Base-by-base conservation (phyloP, 2,329 filamentous ascomycete genomes). In the Paraphaeosphaeria minitans region DNA sequence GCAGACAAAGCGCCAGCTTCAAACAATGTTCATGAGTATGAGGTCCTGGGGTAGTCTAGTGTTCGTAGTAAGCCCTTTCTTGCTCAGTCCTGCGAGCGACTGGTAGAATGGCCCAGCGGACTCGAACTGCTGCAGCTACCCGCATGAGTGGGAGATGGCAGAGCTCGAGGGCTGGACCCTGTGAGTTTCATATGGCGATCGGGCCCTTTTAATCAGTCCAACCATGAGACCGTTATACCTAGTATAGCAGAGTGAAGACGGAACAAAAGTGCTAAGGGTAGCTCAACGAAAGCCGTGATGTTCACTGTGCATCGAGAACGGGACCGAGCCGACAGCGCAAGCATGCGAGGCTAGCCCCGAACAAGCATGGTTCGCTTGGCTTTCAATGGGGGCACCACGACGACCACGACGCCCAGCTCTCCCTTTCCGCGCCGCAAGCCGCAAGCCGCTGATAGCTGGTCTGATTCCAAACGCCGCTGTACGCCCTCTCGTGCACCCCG, bases 351-450 rank as follows among this genome's bases (percentile, higher is more conserved):
- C 46, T 31, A 52, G 29, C 33, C 24, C 51, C n/a, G 43, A 37
- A 58, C 43, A 55, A 53, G 47, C 43, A 53, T 49, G 10, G 3
- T 39, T n/a, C 50, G 19, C 61, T 63, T 61, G 61, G 59, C 55
- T 33, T 9, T 8, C 7, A 9, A 10, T 9, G 6, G 48, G 21
- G 48, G 48, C 54, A 53, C 27, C 45, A 47, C 33, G 13, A 53
- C 50, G 49, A n/a, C n/a, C n/a, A n/a, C n/a, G n/a, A 53, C 50
- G 37, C 37, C 14, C 24, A 61, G 59, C 65, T 57, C 62, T 65
- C 66, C 46, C 47, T 45, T 48, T 50, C 47, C 48, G 19, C 16
- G 50, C 39, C n/a, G 51, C 50, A 57, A 58, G 50, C 39, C n/a
- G 51, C 50, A 57, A 58, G 29, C 49, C 51, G 35, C 33, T 41